A percentile compares a stretch with the other conserved stretches of the same genome.
phyloP scores from a whole-genome alignment of 495 filamentous ascomycete genomes.

The Podospora conica region DNA sequence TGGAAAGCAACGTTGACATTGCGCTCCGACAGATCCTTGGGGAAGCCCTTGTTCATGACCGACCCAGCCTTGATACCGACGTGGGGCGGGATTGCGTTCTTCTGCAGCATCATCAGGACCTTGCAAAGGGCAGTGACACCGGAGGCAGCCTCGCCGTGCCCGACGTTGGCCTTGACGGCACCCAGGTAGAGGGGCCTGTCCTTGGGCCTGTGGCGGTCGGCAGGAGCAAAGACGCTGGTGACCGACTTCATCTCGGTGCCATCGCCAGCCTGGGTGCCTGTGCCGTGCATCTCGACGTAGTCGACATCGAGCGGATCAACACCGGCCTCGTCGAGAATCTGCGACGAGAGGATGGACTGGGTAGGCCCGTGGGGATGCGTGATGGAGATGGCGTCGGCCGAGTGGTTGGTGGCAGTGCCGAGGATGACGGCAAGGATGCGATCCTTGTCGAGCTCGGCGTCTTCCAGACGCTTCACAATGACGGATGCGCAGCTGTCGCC shows the following conservation, averaged over 20 bases:
- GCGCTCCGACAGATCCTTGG: slow-evolving; percentile 63
- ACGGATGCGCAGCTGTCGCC: slow-evolving; percentile 67
- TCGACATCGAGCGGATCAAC: slow-evolving; percentile 67
- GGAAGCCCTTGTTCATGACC: slow-evolving; percentile 73
- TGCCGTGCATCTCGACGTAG: slow-evolving; percentile 90
- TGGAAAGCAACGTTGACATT: slow-evolving; percentile 61
- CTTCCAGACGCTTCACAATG: slow-evolving; percentile 67
- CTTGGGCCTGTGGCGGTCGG: slow-evolving; percentile 53
- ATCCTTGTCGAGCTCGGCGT: slow-evolving; percentile 70
- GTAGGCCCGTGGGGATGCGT: slow-evolving; percentile 72
- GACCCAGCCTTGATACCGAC: slow-evolving; percentile 73
- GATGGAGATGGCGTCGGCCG: slow-evolving; percentile 71
- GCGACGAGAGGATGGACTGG: slow-evolving; percentile 62
- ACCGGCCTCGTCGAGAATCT: slow-evolving; percentile 62
- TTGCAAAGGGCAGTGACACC: slow-evolving; percentile 80
- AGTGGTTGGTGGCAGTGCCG: slow-evolving; percentile 67
- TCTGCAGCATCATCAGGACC: slow-evolving; percentile 79
- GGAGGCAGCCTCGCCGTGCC: slow-evolving; percentile 84
- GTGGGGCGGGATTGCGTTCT: slow-evolving; percentile 77
- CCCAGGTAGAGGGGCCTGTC: slow-evolving; percentile 74
- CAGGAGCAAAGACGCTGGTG: slow-evolving; percentile 73
- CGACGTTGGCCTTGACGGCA: slow-evolving; percentile 81
- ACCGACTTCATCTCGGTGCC: slow-evolving; percentile 74
- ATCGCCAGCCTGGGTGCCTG: slow-evolving; percentile 79
- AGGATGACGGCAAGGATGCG: slow-evolving; percentile 63